These are phyloP conservation scores for Brasenia schreberi DNA, from an alignment of 164 flowering plant genomes.

Conservation along the genomic window DNA sequence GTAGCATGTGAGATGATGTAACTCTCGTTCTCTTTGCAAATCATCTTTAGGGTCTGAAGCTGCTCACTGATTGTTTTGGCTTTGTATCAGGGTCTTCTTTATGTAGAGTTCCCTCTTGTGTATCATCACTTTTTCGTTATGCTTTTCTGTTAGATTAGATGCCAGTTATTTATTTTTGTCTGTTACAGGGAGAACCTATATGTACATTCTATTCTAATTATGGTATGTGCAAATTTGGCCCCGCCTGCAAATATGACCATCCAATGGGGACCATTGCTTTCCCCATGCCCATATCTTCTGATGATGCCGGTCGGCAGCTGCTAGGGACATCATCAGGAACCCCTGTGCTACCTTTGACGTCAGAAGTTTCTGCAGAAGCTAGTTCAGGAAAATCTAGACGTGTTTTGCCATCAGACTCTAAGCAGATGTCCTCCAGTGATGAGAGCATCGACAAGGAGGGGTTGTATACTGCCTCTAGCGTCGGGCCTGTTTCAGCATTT, in stretches of 20 bases:
- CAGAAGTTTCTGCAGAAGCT: background rate
- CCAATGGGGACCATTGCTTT: conserved; percentile 46
- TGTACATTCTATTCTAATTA: background rate
- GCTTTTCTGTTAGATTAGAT: too few species aligned
- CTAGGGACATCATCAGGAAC: background rate
- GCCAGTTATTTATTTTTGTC: background rate
- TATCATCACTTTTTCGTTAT: too few species aligned
- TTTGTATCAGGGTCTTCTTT: too few species aligned
- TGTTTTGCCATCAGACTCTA: conserved; percentile 52
- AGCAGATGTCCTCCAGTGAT: conserved; percentile 57
- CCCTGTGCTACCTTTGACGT: background rate
- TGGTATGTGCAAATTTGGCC: background rate
- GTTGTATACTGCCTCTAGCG: conserved; percentile 20
- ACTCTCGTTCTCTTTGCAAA: too few species aligned
- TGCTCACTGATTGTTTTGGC: too few species aligned
- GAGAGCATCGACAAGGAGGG: conserved; percentile 47
- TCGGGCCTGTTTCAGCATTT: conserved; percentile 7
- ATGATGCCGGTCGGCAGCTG: conserved; percentile 25
- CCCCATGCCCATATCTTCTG: conserved; percentile 37
- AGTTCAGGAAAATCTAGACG: conserved; percentile 34
- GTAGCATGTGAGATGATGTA: too few species aligned
- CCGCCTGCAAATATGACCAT: background rate
- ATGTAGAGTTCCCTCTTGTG: too few species aligned
- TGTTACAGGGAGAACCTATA: background rate
- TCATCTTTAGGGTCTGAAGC: too few species aligned